Conservation (phyloP, 805 yeast genomes). For the Saturnispora dispora region DNA sequence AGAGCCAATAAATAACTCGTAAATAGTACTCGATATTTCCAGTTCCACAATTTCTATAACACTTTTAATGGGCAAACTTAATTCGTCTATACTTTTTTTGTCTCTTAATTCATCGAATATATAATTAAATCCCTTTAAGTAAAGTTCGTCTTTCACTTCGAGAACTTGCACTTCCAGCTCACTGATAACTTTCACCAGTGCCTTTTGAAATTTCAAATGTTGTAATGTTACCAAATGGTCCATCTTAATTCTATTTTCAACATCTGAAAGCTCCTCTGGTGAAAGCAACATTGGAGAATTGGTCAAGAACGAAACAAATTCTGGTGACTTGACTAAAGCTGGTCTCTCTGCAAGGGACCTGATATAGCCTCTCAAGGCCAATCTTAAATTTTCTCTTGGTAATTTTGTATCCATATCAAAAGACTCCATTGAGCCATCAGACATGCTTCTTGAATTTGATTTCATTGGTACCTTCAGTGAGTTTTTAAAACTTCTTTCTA, state of each 20-base stretch:
- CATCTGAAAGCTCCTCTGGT: conserved; percentile 43
- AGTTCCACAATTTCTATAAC: conserved; percentile 77
- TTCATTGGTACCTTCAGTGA: conserved; percentile 11
- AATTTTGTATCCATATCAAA: neutral
- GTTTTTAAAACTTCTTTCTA: conserved; percentile 18
- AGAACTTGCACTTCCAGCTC: conserved; percentile 34
- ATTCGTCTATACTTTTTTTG: conserved; percentile 36
- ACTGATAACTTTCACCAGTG: conserved; percentile 29
- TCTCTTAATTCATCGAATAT: conserved; percentile 59
- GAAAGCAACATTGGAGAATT: conserved; percentile 33
- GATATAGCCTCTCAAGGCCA: conserved; percentile 61
- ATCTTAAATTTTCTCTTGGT: conserved; percentile 62
- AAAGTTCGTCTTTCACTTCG: conserved; percentile 25
- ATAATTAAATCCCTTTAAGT: conserved; percentile 41
- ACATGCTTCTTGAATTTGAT: neutral
- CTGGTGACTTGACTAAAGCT: conserved; percentile 44
- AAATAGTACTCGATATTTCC: conserved; percentile 76
- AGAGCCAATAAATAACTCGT: conserved; percentile 68
- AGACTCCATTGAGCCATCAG: neutral
- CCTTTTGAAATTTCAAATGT: conserved; percentile 64
- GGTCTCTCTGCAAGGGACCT: conserved; percentile 17
- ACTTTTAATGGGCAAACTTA: conserved; percentile 58
- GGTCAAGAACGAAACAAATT: conserved; percentile 46
- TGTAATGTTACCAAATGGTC: conserved; percentile 51
- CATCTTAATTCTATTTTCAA: conserved; percentile 44